Conservation (phyloP, 1,284 basidiomycete genomes). For the Ganoderma boninense region DNA sequence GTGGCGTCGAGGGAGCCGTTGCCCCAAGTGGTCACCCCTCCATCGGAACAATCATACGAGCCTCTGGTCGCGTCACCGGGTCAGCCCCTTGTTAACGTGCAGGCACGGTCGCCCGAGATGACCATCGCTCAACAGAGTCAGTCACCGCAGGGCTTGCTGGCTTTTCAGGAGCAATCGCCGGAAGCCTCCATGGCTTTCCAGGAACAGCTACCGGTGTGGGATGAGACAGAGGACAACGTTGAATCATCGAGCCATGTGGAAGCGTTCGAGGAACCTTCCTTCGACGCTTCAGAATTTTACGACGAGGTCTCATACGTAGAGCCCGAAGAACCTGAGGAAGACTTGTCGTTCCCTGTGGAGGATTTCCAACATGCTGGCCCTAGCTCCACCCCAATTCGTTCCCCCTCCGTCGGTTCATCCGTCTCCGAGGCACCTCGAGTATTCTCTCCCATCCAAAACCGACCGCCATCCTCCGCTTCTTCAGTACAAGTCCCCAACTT, state of each 20-base stretch:
- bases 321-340: background rate
- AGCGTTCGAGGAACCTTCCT: background rate
- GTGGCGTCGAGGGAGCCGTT: slow-evolving; percentile 1
- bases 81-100: background rate
- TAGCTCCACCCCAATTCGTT: background rate
- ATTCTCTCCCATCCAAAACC: slow-evolving; percentile 21
- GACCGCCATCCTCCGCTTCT: slow-evolving; percentile 5
- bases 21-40: background rate
- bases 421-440: slow-evolving; percentile 13
- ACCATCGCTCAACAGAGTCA: background rate
- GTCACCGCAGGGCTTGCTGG: background rate
- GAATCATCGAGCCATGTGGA: background rate
- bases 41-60: background rate
- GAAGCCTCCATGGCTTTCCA: background rate
- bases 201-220: background rate
- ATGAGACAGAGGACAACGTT: background rate
- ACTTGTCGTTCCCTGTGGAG: background rate
- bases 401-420: slow-evolving; percentile 6
- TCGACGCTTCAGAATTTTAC: slow-evolving; percentile 1
- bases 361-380: slow-evolving; percentile 1
- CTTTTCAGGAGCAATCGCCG: background rate
- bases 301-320: slow-evolving; percentile 6
- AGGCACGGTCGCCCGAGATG: background rate
- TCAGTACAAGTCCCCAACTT: slow-evolving; percentile 20
- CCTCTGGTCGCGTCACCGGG: background rate